Base-by-base conservation (phyloP, 1,284 basidiomycete genomes). In the Anthracocystis setariae region DNA sequence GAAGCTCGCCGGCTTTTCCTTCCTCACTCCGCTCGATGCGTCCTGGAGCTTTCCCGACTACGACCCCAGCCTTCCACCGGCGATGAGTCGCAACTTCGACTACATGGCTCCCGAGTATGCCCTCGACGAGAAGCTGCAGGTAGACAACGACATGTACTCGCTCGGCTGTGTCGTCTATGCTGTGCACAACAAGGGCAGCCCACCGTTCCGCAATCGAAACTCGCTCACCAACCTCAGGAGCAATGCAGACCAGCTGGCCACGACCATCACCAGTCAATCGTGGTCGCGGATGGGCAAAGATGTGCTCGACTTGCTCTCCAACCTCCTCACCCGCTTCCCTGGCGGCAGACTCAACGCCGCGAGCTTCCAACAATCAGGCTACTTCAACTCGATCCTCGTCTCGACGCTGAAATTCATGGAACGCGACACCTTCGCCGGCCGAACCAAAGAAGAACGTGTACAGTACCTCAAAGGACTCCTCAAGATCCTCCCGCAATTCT, bases 361-460 rank as follows among this genome's bases (percentile, higher is more conserved):
- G 3, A 88, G 90, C 1, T 88, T 98, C 38, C 90, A 92, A 8
- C 87, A 90, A 0, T 90, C 93, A 73, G 82, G 91, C 0, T 98
- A 96, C 87, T 98, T 98, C 85, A 95, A 93, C 5, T 81, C 93
- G 8, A 86, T 98, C n/a, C 92, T 95, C 15, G 94, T 98, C 33
- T 95, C 93, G 1, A 98, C 95, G 0, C 87, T 99, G 35, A 95
- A 94, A 80, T 99, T 98, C 85, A 86, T 99, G 64, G 95, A 98
- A 78, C 89, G 95, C 5, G 92, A 94, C 13, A 94, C 90, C 61
- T 99, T 98, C 81, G 92, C 93, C 2, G 90, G 93, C 1, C 95
- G 97, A 83, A 90, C 93, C 3, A 86, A 91, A 52, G 94, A 98
- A 84, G 96, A 98, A 82, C 94, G 98, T 80, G 90, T 97, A 25